Evolutionary conservation across 2,329 filamentous ascomycete species (phyloP).

Genomic region (Byssochlamys sp.): DNA sequence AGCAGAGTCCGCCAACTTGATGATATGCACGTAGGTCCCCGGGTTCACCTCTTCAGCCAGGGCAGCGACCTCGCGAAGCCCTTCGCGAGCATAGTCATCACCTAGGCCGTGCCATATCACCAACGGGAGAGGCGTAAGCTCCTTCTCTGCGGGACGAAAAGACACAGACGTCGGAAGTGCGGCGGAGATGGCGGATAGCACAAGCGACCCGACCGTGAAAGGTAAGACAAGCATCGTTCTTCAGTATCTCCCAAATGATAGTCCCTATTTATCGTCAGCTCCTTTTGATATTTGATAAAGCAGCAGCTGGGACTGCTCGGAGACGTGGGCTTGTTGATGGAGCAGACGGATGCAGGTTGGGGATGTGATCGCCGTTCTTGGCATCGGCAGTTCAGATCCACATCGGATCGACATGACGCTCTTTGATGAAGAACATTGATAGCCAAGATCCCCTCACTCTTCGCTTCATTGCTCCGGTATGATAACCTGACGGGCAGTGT

Average conservation of each 20-base stretch:
- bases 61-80: slow-evolving; percentile 60
- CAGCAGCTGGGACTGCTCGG: neutral
- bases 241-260: neutral
- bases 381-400: neutral
- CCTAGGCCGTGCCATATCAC: slow-evolving; percentile 89
- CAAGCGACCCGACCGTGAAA: neutral
- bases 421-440: neutral
- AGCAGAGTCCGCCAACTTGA: slow-evolving; percentile 59
- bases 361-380: neutral
- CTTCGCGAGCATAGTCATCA: slow-evolving; percentile 59
- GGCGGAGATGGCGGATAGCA: slow-evolving; percentile 3
- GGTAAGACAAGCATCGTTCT: neutral
- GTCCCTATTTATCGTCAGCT: neutral
- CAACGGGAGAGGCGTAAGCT: slow-evolving; percentile 59
- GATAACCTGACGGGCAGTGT: neutral
- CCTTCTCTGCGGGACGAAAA: slow-evolving; percentile 13
- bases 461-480: neutral
- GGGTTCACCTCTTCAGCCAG: slow-evolving; percentile 66
- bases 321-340: neutral
- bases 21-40: slow-evolving; percentile 72
- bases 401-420: neutral
- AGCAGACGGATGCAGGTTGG: neutral
- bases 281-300: neutral
- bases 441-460: neutral
- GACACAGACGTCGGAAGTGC: slow-evolving; percentile 9